Evolutionary conservation across 768 basidiomycete species (phyloP).

Genomic region (Tylopilus plumbeoviolaceoides): DNA sequence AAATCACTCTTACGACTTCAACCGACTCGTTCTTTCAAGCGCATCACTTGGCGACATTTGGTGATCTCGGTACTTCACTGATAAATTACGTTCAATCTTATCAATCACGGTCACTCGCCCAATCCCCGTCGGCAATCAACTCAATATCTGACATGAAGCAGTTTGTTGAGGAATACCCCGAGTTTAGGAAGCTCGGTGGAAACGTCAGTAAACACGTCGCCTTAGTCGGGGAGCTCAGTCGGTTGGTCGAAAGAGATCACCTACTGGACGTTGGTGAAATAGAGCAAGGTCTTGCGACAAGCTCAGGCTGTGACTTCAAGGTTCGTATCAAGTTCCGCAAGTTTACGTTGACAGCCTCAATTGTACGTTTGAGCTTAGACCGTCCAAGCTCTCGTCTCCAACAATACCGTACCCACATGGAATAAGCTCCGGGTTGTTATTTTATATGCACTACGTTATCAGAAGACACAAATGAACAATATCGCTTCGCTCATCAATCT

Average conservation of each 20-base stretch:
- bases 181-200: constrained; percentile 92
- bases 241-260: constrained; percentile 82
- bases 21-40: constrained; percentile 94
- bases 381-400: constrained; percentile 75
- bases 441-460: constrained; percentile 90
- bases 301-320: constrained; percentile 84
- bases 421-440: constrained; percentile 90
- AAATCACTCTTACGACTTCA: constrained; percentile 86
- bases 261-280: constrained; percentile 89
- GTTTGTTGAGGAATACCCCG: constrained; percentile 97
- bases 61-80: constrained; percentile 89
- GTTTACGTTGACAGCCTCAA: not conserved
- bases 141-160: constrained; percentile 96
- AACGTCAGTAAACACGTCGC: constrained; percentile 99
- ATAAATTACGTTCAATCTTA: constrained; percentile 94
- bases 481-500: constrained; percentile 77
- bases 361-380: constrained; percentile 42
- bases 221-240: constrained; percentile 91
- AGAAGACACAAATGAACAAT: constrained; percentile 80
- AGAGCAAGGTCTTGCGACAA: constrained; percentile 93
- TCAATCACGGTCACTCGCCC: constrained; percentile 74
- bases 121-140: constrained; percentile 78
- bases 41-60: constrained; percentile 90
- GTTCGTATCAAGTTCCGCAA: constrained; percentile 38
- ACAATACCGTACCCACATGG: constrained; percentile 62